Percentiles rank a stretch among this genome's conserved stretches.
These are phyloP conservation scores for Alternaria postmessia DNA, from an alignment of 2,329 filamentous ascomycete genomes.

Conservation along the genomic window DNA sequence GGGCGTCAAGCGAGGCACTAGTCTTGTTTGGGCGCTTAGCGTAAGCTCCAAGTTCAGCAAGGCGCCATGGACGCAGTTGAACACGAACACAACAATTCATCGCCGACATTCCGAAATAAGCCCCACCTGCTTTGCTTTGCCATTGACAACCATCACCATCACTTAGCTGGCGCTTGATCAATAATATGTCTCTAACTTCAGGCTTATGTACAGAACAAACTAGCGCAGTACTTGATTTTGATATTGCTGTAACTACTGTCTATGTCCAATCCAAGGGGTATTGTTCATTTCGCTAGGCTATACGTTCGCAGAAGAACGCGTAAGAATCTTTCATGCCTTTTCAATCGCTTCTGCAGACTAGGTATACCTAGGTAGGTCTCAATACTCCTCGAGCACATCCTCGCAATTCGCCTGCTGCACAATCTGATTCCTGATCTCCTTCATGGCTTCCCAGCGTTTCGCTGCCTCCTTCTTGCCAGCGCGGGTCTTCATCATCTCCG, in stretches of 20 bases:
- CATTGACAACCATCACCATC: neutral
- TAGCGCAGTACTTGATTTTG: neutral
- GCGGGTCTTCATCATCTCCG: slow-evolving; percentile 32
- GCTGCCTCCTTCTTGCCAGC: slow-evolving; percentile 24
- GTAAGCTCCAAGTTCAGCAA: neutral
- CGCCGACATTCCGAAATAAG: neutral
- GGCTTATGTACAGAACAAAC: neutral
- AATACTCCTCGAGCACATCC: slow-evolving; percentile 7
- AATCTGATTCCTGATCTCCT: slow-evolving; percentile 8
- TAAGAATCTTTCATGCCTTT: neutral
- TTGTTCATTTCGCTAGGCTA: neutral
- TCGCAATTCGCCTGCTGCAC: slow-evolving; percentile 21
- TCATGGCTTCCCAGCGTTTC: slow-evolving; percentile 23
- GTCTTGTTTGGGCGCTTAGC: neutral
- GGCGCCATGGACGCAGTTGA: neutral
- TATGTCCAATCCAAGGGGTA: neutral
- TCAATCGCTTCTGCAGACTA: no score
- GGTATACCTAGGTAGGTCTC: no score
- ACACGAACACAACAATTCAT: neutral
- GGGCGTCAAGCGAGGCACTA: slow-evolving; percentile 15
- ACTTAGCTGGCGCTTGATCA: neutral
- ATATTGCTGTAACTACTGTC: neutral
- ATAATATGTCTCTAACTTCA: neutral
- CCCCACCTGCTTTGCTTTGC: neutral
- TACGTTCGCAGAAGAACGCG: neutral